A percentile compares a stretch with the other conserved stretches of the same genome.
Conservation (phyloP, 2,329 filamentous ascomycete species). For the Venturia aucupariae region DNA sequence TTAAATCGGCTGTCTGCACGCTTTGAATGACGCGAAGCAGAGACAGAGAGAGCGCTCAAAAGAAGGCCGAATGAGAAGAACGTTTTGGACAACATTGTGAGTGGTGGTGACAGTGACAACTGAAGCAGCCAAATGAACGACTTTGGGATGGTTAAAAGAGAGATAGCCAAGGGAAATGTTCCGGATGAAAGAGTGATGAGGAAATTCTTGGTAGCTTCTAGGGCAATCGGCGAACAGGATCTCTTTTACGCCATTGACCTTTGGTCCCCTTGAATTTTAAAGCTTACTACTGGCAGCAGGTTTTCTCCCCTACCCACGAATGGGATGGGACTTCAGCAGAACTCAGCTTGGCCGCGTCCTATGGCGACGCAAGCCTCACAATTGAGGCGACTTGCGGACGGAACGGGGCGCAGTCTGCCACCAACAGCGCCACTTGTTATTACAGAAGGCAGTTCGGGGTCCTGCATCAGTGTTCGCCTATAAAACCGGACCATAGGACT, state of each 20-base stretch:
- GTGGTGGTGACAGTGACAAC: too few relatives aligned
- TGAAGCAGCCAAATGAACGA: background rate
- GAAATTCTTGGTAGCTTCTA: background rate
- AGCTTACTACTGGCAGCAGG: too few relatives aligned
- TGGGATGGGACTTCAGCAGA: background rate
- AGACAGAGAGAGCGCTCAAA: background rate
- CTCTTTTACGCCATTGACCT: background rate
- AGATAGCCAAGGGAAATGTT: background rate
- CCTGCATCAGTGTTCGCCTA: background rate
- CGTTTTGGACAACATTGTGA: conserved; percentile 4
- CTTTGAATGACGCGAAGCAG: background rate
- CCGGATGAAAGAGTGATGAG: background rate
- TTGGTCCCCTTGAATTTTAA: background rate
- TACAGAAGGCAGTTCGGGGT: background rate
- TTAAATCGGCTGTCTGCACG: background rate
- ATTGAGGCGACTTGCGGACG: background rate
- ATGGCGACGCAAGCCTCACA: background rate
- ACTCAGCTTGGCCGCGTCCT: background rate
- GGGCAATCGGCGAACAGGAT: background rate
- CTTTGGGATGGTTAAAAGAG: background rate
- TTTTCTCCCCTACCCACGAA: background rate
- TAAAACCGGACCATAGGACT: background rate
- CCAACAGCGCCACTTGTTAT: background rate
- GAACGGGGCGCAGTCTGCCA: background rate
- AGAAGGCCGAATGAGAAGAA: background rate